Percentiles rank a stretch among this genome's conserved stretches.
These are phyloP conservation scores for Lactarius pseudohatsudake DNA, from an alignment of 768 basidiomycete genomes.

Conservation along the genomic window DNA sequence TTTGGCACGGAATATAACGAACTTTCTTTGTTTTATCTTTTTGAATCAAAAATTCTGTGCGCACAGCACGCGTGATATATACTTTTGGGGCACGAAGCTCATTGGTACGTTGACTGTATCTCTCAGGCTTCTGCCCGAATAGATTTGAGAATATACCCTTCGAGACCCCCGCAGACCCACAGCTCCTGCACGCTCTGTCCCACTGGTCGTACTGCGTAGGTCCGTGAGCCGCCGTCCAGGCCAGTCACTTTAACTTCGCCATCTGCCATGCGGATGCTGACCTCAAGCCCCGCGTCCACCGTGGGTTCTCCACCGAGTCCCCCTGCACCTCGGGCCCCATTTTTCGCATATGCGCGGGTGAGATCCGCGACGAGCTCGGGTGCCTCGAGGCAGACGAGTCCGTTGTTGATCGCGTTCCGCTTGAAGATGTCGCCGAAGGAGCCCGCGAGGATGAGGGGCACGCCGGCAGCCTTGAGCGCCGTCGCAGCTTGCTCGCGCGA, in stretches of 20 bases:
- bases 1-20: background rate
- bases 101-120: background rate
- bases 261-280: constrained; percentile 66
- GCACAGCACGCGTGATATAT: background rate
- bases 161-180: constrained; percentile 93
- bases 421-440: constrained; percentile 99
- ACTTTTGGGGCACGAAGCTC: background rate
- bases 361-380: constrained; percentile 87
- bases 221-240: constrained; percentile 46
- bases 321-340: constrained; percentile 74
- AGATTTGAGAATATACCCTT: constrained; percentile 83
- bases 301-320: constrained; percentile 83
- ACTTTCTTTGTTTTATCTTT: background rate
- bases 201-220: constrained; percentile 70
- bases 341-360: constrained; percentile 70
- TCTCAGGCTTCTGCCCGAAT: constrained; percentile 43
- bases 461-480: constrained; percentile 89
- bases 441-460: constrained; percentile 93
- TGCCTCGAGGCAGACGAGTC: constrained; percentile 90
- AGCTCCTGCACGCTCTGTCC: constrained; percentile 96
- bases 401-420: constrained; percentile 98
- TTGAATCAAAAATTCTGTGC: background rate
- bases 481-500: constrained; percentile 99
- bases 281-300: constrained; percentile 64
- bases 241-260: constrained; percentile 62